Conservation (phyloP, 148 eudicot genomes). For the Diospyros kaki region DNA sequence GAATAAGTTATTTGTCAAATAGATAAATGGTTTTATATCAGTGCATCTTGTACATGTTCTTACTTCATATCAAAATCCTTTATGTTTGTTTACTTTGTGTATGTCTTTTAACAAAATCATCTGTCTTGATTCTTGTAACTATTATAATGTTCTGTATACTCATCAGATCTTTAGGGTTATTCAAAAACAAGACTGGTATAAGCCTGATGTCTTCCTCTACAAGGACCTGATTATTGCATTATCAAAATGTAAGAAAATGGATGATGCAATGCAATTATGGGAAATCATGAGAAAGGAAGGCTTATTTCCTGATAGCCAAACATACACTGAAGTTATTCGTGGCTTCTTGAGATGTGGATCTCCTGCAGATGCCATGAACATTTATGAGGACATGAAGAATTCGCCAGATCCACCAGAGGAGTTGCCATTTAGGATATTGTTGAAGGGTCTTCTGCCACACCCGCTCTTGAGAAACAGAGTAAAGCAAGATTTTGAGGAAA, state of each 20-base stretch:
- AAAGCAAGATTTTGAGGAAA: conserved; percentile 86
- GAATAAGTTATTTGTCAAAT: neutral
- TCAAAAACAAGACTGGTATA: conserved; percentile 85
- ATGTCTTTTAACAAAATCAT: neutral
- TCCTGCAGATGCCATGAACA: conserved; percentile 95
- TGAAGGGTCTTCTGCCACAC: conserved; percentile 95
- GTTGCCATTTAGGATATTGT: conserved; percentile 73
- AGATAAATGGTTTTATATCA: neutral
- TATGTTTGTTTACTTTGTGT: neutral
- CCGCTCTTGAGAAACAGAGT: conserved; percentile 91
- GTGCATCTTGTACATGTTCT: neutral
- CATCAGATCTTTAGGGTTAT: conserved; percentile 72
- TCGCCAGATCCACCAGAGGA: conserved; percentile 93
- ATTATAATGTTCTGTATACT: neutral
- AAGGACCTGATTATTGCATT: conserved; percentile 86
- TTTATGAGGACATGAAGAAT: conserved; percentile 92
- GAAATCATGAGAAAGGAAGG: conserved; percentile 76
- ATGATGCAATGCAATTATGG: conserved; percentile 75
- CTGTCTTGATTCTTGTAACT: neutral
- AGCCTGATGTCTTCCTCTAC: conserved; percentile 73
- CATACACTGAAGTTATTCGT: conserved; percentile 80
- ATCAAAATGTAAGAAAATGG: conserved; percentile 70
- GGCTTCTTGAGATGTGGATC: conserved; percentile 84
- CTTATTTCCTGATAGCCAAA: conserved; percentile 80
- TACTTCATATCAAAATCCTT: neutral